Evolutionary conservation across 495 filamentous ascomycete genomes (phyloP).

Genomic region (Schizothecium vesticola): DNA sequence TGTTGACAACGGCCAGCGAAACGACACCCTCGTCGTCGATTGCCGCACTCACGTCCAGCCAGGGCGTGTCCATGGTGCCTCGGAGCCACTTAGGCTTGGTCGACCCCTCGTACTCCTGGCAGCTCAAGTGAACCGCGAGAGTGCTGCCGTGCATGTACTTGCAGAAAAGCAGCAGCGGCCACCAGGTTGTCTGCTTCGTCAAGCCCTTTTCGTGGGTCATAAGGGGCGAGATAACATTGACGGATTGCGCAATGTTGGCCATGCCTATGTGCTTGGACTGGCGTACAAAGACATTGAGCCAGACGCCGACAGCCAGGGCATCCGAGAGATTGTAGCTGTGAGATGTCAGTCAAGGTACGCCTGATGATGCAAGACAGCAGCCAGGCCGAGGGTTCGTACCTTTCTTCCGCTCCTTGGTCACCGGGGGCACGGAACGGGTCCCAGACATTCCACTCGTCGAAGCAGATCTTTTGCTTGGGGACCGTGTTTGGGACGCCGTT

Average conservation of each 20-base stretch:
- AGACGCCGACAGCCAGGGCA: conserved; percentile 66
- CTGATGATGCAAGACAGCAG: background rate
- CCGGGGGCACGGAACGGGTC: conserved; percentile 67
- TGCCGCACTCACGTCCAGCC: conserved; percentile 64
- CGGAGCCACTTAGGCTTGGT: conserved; percentile 63
- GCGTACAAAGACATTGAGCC: conserved; percentile 74
- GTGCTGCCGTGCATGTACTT: conserved; percentile 70
- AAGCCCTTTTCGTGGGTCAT: conserved; percentile 63
- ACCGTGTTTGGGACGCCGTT: conserved; percentile 52
- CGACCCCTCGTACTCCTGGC: conserved; percentile 54
- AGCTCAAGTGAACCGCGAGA: conserved; percentile 55
- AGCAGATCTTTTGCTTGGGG: conserved; percentile 63
- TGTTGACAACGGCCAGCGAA: conserved; percentile 65
- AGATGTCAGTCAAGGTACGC: background rate
- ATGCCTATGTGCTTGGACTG: conserved; percentile 68
- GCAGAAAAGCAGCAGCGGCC: conserved; percentile 66
- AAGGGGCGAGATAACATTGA: conserved; percentile 73
- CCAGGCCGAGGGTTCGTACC: background rate
- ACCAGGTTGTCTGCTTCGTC: conserved; percentile 71
- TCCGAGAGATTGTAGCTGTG: conserved; percentile 63
- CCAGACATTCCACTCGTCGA: conserved; percentile 87
- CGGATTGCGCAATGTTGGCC: conserved; percentile 75
- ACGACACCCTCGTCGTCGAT: conserved; percentile 57
- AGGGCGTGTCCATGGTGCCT: conserved; percentile 57
- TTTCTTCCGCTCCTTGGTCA: conserved; percentile 61